A percentile compares a stretch with the other conserved stretches of the same genome.
Evolutionary conservation across 768 basidiomycete genomes (phyloP).

Genomic region (Cystofilobasidium capitatum): DNA sequence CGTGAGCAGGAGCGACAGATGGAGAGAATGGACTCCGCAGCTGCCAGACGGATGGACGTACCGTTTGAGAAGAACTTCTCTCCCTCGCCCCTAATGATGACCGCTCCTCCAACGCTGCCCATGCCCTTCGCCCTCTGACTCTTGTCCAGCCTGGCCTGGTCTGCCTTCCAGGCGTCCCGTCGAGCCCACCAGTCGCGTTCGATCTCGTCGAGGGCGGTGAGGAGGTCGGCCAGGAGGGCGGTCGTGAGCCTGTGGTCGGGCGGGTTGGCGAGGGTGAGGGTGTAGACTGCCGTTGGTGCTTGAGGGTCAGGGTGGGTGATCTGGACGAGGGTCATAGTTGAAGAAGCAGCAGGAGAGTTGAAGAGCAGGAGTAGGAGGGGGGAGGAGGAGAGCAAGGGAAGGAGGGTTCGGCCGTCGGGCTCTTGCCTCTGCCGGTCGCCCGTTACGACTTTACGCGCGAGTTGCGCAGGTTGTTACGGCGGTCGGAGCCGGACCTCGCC

Average conservation of each 20-base stretch:
- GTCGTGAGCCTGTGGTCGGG: constrained; percentile 42
- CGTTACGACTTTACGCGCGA: no score
- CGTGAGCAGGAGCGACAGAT: not conserved
- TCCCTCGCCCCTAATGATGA: constrained; percentile 35
- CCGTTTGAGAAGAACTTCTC: constrained; percentile 40
- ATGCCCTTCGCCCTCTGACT: constrained; percentile 29
- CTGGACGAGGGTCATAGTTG: constrained; percentile 3
- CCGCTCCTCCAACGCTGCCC: constrained; percentile 35
- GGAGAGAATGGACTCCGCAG: not conserved
- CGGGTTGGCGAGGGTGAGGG: constrained; percentile 35
- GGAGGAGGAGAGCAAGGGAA: not conserved
- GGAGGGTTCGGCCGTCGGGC: not conserved
- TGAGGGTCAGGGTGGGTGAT: not conserved
- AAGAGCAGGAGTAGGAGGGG: not conserved
- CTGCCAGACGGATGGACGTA: not conserved
- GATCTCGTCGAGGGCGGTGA: constrained; percentile 35
- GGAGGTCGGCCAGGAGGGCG: constrained; percentile 34
- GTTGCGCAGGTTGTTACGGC: no score
- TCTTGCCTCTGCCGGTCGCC: not conserved
- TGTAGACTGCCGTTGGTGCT: constrained; percentile 28
- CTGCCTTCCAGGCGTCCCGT: constrained; percentile 13
- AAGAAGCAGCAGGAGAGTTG: not conserved
- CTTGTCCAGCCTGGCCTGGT: constrained; percentile 14
- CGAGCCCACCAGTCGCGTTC: constrained; percentile 38
- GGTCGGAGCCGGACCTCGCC: no score